phyloP scores from a whole-genome alignment of 2,329 filamentous ascomycete genomes.

The Pestalotiopsis sp. region DNA sequence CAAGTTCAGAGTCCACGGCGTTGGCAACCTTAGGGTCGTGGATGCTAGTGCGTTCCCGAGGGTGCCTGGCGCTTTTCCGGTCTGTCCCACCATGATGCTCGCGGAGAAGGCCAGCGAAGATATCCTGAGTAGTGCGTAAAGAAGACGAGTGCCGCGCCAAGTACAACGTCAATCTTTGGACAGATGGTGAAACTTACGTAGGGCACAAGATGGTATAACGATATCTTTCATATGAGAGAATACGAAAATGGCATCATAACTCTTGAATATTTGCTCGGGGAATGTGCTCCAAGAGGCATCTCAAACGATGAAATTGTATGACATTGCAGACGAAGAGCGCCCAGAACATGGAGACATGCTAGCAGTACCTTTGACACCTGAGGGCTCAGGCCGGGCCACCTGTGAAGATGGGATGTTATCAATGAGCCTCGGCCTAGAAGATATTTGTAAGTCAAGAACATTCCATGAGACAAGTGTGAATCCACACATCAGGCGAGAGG shows the following conservation, averaged over 20 bases:
- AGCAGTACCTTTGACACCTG: slow-evolving; percentile 28
- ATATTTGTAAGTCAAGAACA: neutral
- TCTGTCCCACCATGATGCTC: slow-evolving; percentile 20
- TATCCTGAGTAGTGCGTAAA: slow-evolving; percentile 15
- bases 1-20: slow-evolving; percentile 53
- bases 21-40: slow-evolving; percentile 54
- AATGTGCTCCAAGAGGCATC: no score
- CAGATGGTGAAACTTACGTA: slow-evolving; percentile 29
- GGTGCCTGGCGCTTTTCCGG: slow-evolving; percentile 39
- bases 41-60: slow-evolving; percentile 54
- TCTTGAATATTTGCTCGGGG: no score
- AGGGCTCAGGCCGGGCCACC: no score
- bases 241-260: no score
- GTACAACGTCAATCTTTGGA: neutral
- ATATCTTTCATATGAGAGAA: no score
- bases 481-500: neutral
- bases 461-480: neutral
- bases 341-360: no score
- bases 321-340: no score
- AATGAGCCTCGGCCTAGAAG: neutral
- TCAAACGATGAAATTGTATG: no score
- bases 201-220: neutral
- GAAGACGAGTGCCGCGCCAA: neutral
- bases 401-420: neutral
- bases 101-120: slow-evolving; percentile 21